phyloP scores from a whole-genome alignment of 148 eudicot genomes.

The Rhododendron molle region DNA sequence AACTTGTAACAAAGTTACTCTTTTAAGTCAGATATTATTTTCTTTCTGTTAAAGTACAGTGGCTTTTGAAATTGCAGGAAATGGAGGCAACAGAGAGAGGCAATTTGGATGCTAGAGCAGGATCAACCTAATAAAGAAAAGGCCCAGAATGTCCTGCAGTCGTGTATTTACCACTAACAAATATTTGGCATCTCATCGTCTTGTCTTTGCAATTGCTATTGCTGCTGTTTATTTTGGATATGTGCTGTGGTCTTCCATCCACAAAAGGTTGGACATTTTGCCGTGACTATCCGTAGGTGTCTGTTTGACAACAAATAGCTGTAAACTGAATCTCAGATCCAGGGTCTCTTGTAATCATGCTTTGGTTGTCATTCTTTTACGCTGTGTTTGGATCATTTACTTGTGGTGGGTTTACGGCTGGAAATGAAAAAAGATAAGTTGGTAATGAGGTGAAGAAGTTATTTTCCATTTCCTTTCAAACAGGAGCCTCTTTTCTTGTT shows the following conservation, averaged over 20 bases:
- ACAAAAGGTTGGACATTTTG: conserved; percentile 41
- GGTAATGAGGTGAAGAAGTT: background rate
- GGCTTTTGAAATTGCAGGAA: conserved; percentile 28
- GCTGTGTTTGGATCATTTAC: background rate
- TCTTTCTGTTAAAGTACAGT: background rate
- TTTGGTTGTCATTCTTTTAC: background rate
- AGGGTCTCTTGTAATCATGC: background rate
- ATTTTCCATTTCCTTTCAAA: background rate
- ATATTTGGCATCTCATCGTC: conserved; percentile 40
- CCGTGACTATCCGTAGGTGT: conserved; percentile 67
- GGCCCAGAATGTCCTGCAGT: conserved; percentile 40
- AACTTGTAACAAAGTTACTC: background rate
- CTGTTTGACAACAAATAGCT: conserved; percentile 39
- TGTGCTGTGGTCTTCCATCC: conserved; percentile 76
- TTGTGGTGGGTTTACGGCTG: background rate
- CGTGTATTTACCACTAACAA: conserved; percentile 29
- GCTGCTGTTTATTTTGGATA: conserved; percentile 60
- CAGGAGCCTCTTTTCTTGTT: too few species aligned
- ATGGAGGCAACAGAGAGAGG: conserved; percentile 17
- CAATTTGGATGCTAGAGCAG: conserved; percentile 7
- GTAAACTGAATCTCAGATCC: background rate
- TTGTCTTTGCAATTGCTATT: conserved; percentile 40
- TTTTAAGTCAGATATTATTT: background rate
- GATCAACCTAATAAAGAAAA: conserved; percentile 21
- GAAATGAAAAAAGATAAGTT: background rate